Evolutionary conservation across 2,329 filamentous ascomycete genomes (phyloP), one percentile per base, ranked within the genome.

Genomic region (Stemphylium beticola): DNA sequence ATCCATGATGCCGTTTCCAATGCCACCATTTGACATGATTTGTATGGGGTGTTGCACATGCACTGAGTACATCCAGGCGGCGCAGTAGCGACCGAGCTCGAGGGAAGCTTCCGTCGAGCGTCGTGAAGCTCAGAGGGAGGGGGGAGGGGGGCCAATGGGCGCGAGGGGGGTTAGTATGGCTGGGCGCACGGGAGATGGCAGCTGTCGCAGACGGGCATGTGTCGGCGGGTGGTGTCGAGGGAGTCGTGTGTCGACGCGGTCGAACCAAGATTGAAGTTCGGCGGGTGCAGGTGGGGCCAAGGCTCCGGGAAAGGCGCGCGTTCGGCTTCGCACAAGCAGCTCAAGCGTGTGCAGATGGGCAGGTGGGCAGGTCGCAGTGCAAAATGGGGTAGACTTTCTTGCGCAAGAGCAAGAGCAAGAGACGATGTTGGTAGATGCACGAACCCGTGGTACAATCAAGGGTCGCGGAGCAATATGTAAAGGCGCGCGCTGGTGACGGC

Each of bases 1-100:
- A 56, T 77, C 75, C 74, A 77, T 76, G 66, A 75, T 72, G 62
- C 67, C 70, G 71, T 73, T 73, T 45, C 67, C 74, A 63, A 76
- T 68, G 66, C 64, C 66, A 65, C 74, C 74, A 67, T 74, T 76
- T 49, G 74, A 68, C 67, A 76, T 66, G 57, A 72, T 63, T 56
- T 69, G 67, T 60, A 72, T 67, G 51, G 73, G 72, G 20, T 55
- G 52, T 51, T 55, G 52, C 46, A 55, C 46, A 65, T 75, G 75
- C 67, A 75, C 74, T 38, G 73, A 75, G 71, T 74, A 76, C 74
- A 76, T 76, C 68, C 71, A 71, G 66, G 60, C 67, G 72, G 64
- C 67, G 68, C 71, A 63, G 62, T 57, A 69, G 67, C 67, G 60
- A 64, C 65, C 69, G 66, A 62, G 68, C 63, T 67, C 61, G 62